phyloP scores from a whole-genome alignment of 2,329 filamentous ascomycete genomes.

The Clonostachys solani region DNA sequence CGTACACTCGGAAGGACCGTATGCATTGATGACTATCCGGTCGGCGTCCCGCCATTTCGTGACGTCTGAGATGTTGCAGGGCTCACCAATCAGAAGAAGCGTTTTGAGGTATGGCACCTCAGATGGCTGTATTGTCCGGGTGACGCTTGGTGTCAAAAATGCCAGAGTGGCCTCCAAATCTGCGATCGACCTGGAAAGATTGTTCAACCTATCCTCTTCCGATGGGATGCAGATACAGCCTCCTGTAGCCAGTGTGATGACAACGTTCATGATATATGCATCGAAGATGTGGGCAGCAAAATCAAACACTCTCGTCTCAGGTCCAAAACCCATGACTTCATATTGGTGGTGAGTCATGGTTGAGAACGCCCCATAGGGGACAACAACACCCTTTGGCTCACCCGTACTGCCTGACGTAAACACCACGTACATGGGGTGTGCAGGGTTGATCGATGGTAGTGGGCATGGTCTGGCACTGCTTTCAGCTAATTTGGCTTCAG shows the following conservation, averaged over 20 bases:
- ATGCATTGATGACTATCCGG: slow-evolving; percentile 9
- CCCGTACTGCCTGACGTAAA: slow-evolving; percentile 7
- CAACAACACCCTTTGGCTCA: slow-evolving; percentile 5
- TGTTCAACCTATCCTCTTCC: slow-evolving; percentile 6
- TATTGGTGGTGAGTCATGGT: neutral
- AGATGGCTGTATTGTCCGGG: slow-evolving; percentile 1
- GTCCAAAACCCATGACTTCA: slow-evolving; percentile 17
- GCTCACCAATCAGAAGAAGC: slow-evolving; percentile 12
- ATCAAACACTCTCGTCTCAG: slow-evolving; percentile 2
- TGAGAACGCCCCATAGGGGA: neutral
- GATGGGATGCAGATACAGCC: slow-evolving; percentile 9
- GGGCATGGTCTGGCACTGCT: too few species aligned
- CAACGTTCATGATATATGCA: slow-evolving; percentile 2
- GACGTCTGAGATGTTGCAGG: slow-evolving; percentile 6
- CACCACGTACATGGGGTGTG: neutral
- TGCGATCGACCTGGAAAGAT: slow-evolving; percentile 7
- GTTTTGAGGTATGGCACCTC: slow-evolving; percentile 11
- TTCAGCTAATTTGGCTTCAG: too few species aligned
- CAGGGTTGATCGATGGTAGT: too few species aligned
- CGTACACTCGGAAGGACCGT: slow-evolving; percentile 42
- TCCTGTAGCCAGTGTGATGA: slow-evolving; percentile 4
- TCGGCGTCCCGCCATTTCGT: neutral
- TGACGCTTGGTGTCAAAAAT: slow-evolving; percentile 5
- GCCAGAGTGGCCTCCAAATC: slow-evolving; percentile 5
- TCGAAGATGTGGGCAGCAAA: slow-evolving; percentile 9